These are phyloP conservation scores for Phytopythium oedochilum DNA, from an alignment of 352 stramenopile species.

Conservation along the genomic window DNA sequence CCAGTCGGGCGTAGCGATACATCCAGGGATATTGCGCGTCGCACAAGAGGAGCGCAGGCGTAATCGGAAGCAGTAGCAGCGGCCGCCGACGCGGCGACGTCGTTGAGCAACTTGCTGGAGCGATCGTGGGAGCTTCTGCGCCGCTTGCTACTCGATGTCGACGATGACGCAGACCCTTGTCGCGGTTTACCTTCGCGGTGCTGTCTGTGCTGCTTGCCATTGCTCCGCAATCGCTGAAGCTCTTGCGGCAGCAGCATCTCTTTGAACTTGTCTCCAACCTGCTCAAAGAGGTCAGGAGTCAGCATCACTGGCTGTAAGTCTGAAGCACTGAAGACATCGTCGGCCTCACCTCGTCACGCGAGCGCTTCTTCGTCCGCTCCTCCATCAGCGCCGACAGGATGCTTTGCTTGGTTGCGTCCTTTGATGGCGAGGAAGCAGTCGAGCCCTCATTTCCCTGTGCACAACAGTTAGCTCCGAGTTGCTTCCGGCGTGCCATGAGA, in stretches of 20 bases:
- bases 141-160: conserved; percentile 3
- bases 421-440: conserved; percentile 1
- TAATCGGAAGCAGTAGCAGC: neutral
- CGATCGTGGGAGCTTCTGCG: conserved; percentile 7
- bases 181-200: neutral
- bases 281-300: neutral
- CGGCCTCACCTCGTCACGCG: conserved; percentile 16
- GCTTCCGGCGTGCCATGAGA: too few relatives aligned
- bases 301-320: neutral
- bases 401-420: conserved; percentile 21
- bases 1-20: neutral
- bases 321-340: too few relatives aligned
- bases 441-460: neutral
- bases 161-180: neutral
- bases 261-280: conserved; percentile 36
- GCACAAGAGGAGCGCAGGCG: neutral
- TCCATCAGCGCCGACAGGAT: conserved; percentile 64
- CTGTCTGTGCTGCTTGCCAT: conserved; percentile 12
- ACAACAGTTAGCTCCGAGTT: neutral
- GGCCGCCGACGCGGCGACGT: neutral
- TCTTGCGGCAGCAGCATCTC: conserved; percentile 26
- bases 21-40: neutral
- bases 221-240: conserved; percentile 6
- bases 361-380: conserved; percentile 45
- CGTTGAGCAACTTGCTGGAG: conserved; percentile 4